Conservation (phyloP, 2,329 filamentous ascomycete species). For the Fusarium sp. region DNA sequence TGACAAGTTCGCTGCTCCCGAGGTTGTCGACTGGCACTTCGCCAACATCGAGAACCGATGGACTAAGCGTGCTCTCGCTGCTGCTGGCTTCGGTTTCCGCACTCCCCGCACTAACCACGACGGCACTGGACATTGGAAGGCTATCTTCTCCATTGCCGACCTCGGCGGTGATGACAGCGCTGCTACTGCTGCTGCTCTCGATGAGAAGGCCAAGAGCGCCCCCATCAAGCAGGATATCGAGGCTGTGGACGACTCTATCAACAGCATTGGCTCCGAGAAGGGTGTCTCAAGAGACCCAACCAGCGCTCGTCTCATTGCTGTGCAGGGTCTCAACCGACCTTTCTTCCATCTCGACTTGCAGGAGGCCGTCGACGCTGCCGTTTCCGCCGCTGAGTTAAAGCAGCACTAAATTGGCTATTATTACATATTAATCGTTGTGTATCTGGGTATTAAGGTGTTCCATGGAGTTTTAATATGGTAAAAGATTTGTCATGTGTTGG, state of each 20-base stretch:
- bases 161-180: constrained; percentile 78
- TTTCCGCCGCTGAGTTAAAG: constrained; percentile 50
- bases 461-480: background rate
- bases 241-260: constrained; percentile 37
- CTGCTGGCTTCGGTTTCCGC: constrained; percentile 63
- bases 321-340: constrained; percentile 61
- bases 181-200: constrained; percentile 62
- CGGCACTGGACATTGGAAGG: constrained; percentile 62
- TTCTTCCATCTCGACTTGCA: constrained; percentile 64
- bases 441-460: constrained; percentile 15
- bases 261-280: constrained; percentile 42
- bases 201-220: constrained; percentile 61
- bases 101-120: constrained; percentile 44
- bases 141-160: constrained; percentile 93
- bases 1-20: constrained; percentile 60
- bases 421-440: constrained; percentile 1
- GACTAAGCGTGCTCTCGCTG: constrained; percentile 65
- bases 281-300: constrained; percentile 44
- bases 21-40: constrained; percentile 61
- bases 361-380: constrained; percentile 58
- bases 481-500: background rate
- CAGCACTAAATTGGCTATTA: constrained; percentile 27
- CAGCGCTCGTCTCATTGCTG: constrained; percentile 49
- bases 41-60: constrained; percentile 64
- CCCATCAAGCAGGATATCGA: constrained; percentile 45